Conservation (phyloP, 257 asterid species). For the Nicotiana undulata region DNA sequence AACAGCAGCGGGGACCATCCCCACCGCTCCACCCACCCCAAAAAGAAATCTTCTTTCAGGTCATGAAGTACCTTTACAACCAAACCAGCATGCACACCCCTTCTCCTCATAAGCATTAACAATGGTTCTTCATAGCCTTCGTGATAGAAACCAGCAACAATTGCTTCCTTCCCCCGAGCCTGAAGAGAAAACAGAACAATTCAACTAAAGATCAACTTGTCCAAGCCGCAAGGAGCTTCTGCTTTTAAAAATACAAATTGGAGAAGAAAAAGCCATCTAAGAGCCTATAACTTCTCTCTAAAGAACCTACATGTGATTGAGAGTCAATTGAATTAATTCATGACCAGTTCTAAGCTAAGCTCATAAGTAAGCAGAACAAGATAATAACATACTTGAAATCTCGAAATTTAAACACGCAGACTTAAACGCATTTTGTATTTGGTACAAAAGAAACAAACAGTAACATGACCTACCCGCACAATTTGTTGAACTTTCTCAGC, state of each 20-base stretch:
- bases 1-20: neutral
- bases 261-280: neutral
- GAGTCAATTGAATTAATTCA: neutral
- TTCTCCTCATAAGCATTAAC: slow-evolving; percentile 95
- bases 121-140: slow-evolving; percentile 92
- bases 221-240: neutral
- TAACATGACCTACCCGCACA: slow-evolving; percentile 51
- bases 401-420: neutral
- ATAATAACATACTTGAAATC: neutral
- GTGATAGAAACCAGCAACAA: slow-evolving; percentile 93
- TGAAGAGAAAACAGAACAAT: slow-evolving; percentile 17
- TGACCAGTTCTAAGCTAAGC: neutral
- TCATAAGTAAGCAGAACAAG: neutral
- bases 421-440: neutral
- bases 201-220: neutral
- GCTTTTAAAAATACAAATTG: neutral
- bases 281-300: neutral
- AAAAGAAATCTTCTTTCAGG: neutral
- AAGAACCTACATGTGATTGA: neutral
- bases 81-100: slow-evolving; percentile 93
- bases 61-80: slow-evolving; percentile 68
- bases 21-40: neutral
- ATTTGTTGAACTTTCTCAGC: slow-evolving; percentile 93
- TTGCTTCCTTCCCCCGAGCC: slow-evolving; percentile 87
- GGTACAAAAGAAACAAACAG: neutral